Evolutionary conservation across 75 land plant species (phyloP), one percentile per base, ranked within the genome.

Genomic region (Selaginella tamariscina): DNA sequence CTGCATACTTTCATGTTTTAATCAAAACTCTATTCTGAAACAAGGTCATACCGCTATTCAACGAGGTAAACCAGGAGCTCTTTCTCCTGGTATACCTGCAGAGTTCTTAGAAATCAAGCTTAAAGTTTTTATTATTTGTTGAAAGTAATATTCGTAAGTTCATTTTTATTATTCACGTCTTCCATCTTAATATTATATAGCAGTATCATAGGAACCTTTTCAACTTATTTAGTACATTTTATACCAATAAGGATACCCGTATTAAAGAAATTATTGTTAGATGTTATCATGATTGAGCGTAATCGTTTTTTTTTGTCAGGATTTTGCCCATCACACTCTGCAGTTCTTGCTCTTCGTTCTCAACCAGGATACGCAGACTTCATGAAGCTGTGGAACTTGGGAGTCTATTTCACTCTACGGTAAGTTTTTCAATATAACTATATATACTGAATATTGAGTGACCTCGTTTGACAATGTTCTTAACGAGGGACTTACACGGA

Each of bases 61-160:
- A 44, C 88, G 88, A 76, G 85, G 83, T 49, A 90, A 91, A 69
- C 87, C 86, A 21, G 92, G 89, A 18, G 97, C 89, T 2, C 76
- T 95, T 56, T 91, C 99, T 64, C 92, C 99, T 65, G 97, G 99
- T 56, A 91, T 81, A 65, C 97, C 99, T n/a, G 66, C 77, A 27
- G 75, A 79, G 63, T 88, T 95, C 73, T 70, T 95, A 64, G 81
- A 75, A 90, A 68, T 73, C 97, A 64, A 91, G 89, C 78, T 66
- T 95, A 54, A 79, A 72, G 27, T 95, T 95, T 70, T 56, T 95
- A 68, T 72, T 76, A 32, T 73, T 78, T 69, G 76, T 95, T 32
- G 99, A 95, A 84, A 92, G 98, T 94, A 79, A 23, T 21, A 0
- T n/a, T n/a, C n/a, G n/a, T n/a, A 39, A 21, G 29, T 31, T 65